phyloP scores from a whole-genome alignment of 441 rosid genomes.

The Breynia disticha region DNA sequence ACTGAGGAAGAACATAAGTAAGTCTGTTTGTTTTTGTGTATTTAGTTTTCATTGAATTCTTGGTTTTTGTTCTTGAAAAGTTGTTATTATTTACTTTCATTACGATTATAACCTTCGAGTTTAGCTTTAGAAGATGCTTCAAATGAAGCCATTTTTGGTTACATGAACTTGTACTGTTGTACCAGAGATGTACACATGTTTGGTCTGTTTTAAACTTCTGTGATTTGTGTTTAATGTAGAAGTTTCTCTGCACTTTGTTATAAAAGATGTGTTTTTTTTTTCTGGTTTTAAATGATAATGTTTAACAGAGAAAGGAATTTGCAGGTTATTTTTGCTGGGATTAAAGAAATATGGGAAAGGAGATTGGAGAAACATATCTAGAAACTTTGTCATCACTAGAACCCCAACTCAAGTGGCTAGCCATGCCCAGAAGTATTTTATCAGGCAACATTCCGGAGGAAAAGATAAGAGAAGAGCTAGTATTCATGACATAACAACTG shows the following conservation, averaged over 20 bases:
- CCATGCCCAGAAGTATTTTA: slow-evolving; percentile 94
- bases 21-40: too few species aligned
- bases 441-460: slow-evolving; percentile 86
- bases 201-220: too few species aligned
- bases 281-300: not conserved
- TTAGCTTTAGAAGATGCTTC: slow-evolving; percentile 1
- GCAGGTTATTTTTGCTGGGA: slow-evolving; percentile 87
- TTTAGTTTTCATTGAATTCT: too few species aligned
- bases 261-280: too few species aligned
- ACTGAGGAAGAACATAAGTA: slow-evolving; percentile 96
- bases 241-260: too few species aligned
- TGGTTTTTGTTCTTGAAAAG: not conserved
- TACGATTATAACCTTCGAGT: too few species aligned
- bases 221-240: too few species aligned
- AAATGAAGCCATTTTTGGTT: slow-evolving; percentile 1
- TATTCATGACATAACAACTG: slow-evolving; percentile 91
- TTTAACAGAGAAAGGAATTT: slow-evolving; percentile 9
- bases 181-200: too few species aligned
- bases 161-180: too few species aligned
- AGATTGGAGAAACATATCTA: slow-evolving; percentile 94
- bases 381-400: slow-evolving; percentile 68
- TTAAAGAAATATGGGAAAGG: slow-evolving; percentile 91
- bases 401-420: slow-evolving; percentile 98
- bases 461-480: slow-evolving; percentile 95
- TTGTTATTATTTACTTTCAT: not conserved